These are phyloP conservation scores for Zymoseptoria brevis DNA, from an alignment of 2,329 filamentous ascomycete species.

Conservation along the genomic window DNA sequence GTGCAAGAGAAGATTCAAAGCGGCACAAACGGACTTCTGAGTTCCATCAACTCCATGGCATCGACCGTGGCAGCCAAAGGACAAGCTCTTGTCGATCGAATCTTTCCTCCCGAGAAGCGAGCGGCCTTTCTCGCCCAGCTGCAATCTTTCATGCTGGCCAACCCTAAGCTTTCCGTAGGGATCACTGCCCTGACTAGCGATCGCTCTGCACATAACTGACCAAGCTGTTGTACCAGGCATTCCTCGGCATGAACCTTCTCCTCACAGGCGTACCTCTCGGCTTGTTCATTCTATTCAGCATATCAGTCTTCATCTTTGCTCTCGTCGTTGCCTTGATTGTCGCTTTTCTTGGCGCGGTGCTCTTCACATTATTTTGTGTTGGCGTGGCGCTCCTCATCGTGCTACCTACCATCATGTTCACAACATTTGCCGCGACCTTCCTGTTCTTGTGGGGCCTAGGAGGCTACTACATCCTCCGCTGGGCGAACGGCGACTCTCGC, in stretches of 20 bases:
- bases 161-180: conserved; percentile 63
- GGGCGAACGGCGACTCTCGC: conserved; percentile 24
- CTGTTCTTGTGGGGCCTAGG: conserved; percentile 61
- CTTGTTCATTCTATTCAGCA: conserved; percentile 59
- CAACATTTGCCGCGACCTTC: conserved; percentile 53
- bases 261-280: conserved; percentile 60
- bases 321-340: conserved; percentile 52
- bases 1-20: conserved; percentile 21
- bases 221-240: conserved; percentile 44
- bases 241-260: conserved; percentile 56
- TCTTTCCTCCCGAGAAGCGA: conserved; percentile 55
- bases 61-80: conserved; percentile 22
- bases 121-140: conserved; percentile 48
- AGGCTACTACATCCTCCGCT: conserved; percentile 46
- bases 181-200: conserved; percentile 1
- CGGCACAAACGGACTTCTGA: conserved; percentile 22
- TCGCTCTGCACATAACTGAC: neutral
- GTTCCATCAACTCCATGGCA: conserved; percentile 24
- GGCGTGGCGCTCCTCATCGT: conserved; percentile 60
- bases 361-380: conserved; percentile 61
- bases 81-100: conserved; percentile 38
- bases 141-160: conserved; percentile 50
- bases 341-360: conserved; percentile 41
- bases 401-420: conserved; percentile 60
- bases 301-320: conserved; percentile 56